These are phyloP conservation scores for Gaultheria prostrata DNA, from an alignment of 148 eudicot genomes.

Conservation along the genomic window DNA sequence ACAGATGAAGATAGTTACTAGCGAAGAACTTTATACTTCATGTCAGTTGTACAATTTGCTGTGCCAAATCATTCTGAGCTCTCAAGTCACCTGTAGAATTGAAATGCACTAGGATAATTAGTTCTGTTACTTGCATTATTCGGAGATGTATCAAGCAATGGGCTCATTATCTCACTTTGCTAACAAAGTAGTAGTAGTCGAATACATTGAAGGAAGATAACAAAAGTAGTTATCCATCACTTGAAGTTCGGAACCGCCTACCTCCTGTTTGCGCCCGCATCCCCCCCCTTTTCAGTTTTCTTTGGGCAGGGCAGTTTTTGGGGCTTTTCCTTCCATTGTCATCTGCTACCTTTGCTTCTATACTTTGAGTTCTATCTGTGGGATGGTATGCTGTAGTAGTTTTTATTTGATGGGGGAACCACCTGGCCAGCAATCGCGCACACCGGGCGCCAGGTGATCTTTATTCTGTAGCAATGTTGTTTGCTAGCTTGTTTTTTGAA, in stretches of 20 bases:
- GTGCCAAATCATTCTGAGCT: constrained; percentile 2
- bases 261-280: not conserved
- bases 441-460: no score
- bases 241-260: not conserved
- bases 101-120: not conserved
- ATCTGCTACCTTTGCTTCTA: not conserved
- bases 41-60: not conserved
- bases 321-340: not conserved
- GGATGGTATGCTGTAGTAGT: not conserved
- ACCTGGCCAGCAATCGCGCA: no score
- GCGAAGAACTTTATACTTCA: constrained; percentile 4
- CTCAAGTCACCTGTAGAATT: constrained; percentile 6
- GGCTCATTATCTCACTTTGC: not conserved
- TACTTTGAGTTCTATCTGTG: not conserved
- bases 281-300: not conserved
- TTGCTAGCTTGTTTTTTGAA: not conserved
- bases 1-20: constrained; percentile 91
- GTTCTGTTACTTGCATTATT: constrained; percentile 3
- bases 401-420: no score
- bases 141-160: not conserved
- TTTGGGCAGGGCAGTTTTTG: not conserved
- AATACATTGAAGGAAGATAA: not conserved
- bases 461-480: not conserved
- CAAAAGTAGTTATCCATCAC: not conserved
- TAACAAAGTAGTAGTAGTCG: not conserved